A percentile compares a stretch with the other conserved stretches of the same genome.
Conservation (phyloP, 1,284 basidiomycete genomes). For the Inonotus obliquus region DNA sequence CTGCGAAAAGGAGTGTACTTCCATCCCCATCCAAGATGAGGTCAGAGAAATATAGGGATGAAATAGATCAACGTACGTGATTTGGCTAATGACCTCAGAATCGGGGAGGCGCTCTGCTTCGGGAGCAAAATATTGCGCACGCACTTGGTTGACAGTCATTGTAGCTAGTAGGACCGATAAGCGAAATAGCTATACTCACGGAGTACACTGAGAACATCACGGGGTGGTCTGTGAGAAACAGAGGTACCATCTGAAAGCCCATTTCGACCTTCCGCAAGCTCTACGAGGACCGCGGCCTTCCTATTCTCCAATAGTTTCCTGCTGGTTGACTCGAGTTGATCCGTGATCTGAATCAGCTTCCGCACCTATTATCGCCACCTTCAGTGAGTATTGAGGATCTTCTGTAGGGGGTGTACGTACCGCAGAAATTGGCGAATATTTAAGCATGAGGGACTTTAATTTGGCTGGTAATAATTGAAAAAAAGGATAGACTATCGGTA, state of each 20-base stretch:
- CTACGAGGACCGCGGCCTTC: conserved; percentile 23
- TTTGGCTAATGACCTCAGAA: conserved; percentile 23
- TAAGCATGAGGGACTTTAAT: background rate
- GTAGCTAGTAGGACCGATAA: background rate
- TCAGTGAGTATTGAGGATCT: background rate
- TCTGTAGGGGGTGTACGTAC: background rate
- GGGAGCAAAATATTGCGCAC: conserved; percentile 20
- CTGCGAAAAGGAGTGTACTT: conserved; percentile 30
- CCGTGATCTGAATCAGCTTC: conserved; percentile 29
- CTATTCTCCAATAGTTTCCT: conserved; percentile 34
- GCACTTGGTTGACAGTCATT: background rate
- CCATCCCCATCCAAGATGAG: background rate
- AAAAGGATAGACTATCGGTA: conserved; percentile 11
- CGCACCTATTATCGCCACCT: conserved; percentile 24
- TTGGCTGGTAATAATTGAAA: background rate
- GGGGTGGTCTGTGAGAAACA: conserved; percentile 21
- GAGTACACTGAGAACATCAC: conserved; percentile 43
- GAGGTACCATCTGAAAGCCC: conserved; percentile 22
- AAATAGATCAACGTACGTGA: conserved; percentile 20
- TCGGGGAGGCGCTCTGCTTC: conserved; percentile 20
- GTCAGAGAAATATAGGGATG: background rate
- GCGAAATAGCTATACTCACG: conserved; percentile 27
- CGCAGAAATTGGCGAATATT: conserved; percentile 8
- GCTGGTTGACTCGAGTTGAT: conserved; percentile 33
- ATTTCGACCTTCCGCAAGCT: conserved; percentile 20